phyloP scores from a whole-genome alignment of 305 asterid genomes.

The Solanum hybrid region DNA sequence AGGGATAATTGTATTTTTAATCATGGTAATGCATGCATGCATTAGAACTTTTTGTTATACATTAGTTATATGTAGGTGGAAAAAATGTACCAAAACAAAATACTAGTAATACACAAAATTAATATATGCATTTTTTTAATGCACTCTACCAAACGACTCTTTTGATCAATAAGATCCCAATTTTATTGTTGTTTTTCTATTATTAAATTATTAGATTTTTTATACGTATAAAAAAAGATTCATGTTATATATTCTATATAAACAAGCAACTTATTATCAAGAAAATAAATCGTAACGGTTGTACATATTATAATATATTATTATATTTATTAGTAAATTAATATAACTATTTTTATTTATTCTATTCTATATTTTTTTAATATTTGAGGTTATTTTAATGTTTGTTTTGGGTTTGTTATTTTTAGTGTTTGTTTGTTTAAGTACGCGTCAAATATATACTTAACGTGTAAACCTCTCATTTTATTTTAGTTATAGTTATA shows the following conservation, averaged over 20 bases:
- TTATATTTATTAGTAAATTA: neutral
- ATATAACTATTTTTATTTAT: neutral
- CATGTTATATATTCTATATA: neutral
- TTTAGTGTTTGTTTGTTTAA: conserved; percentile 18
- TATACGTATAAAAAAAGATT: neutral
- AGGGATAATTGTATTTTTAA: neutral
- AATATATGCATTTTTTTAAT: too few relatives aligned
- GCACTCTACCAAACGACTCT: neutral
- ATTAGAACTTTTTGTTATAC: neutral
- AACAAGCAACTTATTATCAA: neutral
- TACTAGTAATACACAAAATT: too few relatives aligned
- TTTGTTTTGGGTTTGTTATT: neutral
- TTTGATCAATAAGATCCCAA: neutral
- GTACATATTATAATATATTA: neutral
- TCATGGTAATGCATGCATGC: neutral
- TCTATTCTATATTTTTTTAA: neutral
- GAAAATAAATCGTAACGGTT: neutral
- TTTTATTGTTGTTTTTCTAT: neutral
- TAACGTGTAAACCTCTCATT: neutral
- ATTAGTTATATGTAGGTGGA: neutral
- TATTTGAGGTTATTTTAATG: neutral
- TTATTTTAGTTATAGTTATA: conserved; percentile 5
- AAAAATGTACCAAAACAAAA: too few relatives aligned
- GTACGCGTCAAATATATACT: conserved; percentile 34
- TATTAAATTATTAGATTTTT: neutral